Evolutionary conservation across 2,329 filamentous ascomycete genomes (phyloP).

Genomic region (Coniochaeta prunicola): DNA sequence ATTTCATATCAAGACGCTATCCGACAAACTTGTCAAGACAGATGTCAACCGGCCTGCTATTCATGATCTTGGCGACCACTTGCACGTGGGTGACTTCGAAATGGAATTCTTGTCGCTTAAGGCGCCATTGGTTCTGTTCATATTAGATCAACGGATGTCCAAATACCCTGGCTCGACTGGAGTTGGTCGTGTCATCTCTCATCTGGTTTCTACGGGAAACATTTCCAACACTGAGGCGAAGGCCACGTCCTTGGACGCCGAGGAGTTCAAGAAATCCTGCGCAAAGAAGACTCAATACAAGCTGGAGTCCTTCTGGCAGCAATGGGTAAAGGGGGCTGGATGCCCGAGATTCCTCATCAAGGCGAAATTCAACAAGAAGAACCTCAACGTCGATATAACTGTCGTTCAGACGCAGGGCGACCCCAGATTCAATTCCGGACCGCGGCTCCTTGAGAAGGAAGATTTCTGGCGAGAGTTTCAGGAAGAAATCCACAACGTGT

Average conservation of each 20-base stretch:
- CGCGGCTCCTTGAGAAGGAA: constrained; percentile 54
- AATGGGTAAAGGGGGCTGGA: constrained; percentile 85
- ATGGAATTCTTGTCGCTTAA: constrained; percentile 87
- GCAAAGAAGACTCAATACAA: constrained; percentile 85
- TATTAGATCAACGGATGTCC: constrained; percentile 82
- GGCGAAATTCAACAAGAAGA: constrained; percentile 96
- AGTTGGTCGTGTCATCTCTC: constrained; percentile 76
- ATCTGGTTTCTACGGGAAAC: constrained; percentile 79
- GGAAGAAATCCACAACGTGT: constrained; percentile 65
- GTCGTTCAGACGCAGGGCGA: constrained; percentile 66
- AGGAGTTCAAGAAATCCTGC: constrained; percentile 69
- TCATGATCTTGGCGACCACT: constrained; percentile 66
- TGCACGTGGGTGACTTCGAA: constrained; percentile 79
- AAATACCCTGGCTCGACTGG: constrained; percentile 83
- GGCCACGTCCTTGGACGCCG: constrained; percentile 21
- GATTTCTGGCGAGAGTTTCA: constrained; percentile 82
- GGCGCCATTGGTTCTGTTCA: constrained; percentile 83
- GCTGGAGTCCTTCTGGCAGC: constrained; percentile 84
- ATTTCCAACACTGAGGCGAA: constrained; percentile 28
- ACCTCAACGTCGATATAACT: constrained; percentile 85
- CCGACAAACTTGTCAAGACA: constrained; percentile 73
- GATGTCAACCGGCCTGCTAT: constrained; percentile 80
- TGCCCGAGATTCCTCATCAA: constrained; percentile 82
- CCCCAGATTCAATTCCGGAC: constrained; percentile 26
- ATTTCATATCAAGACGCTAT: constrained; percentile 78